Evolutionary conservation across 2,329 filamentous ascomycete species (phyloP).

Genomic region (Alternaria triticina): DNA sequence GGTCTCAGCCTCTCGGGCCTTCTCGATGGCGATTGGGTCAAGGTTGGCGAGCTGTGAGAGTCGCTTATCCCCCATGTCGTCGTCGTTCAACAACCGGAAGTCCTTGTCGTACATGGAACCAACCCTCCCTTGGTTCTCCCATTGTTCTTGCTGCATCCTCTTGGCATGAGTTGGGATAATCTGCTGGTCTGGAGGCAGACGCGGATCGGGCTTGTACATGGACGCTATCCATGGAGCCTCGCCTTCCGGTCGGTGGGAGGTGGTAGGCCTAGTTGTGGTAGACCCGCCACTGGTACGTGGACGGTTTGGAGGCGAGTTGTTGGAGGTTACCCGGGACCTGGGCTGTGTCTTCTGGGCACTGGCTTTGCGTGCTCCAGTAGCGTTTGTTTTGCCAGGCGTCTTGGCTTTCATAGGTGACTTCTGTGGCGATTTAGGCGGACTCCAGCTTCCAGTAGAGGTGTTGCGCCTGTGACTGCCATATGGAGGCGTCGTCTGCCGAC

Average conservation of each 20-base stretch:
- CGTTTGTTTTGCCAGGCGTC: slow-evolving; percentile 44
- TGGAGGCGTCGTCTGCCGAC: slow-evolving; percentile 31
- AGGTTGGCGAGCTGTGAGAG: slow-evolving; percentile 36
- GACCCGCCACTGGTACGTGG: slow-evolving; percentile 69
- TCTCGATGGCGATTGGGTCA: slow-evolving; percentile 37
- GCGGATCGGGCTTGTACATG: slow-evolving; percentile 94
- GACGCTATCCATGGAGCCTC: slow-evolving; percentile 95
- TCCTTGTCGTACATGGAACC: slow-evolving; percentile 86
- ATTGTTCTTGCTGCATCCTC: slow-evolving; percentile 89
- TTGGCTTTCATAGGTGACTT: slow-evolving; percentile 51
- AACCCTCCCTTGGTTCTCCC: slow-evolving; percentile 89
- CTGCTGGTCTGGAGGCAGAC: slow-evolving; percentile 92
- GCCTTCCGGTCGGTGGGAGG: slow-evolving; percentile 80
- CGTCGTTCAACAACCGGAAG: slow-evolving; percentile 78
- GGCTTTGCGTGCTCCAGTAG: slow-evolving; percentile 42
- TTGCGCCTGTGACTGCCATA: slow-evolving; percentile 29
- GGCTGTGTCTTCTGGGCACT: slow-evolving; percentile 38
- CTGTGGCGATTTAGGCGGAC: slow-evolving; percentile 37
- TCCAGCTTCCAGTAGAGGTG: slow-evolving; percentile 30
- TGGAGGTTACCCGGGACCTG: slow-evolving; percentile 44
- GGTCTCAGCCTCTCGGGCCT: slow-evolving; percentile 31
- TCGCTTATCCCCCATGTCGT: slow-evolving; percentile 55
- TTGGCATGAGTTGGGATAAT: slow-evolving; percentile 93
- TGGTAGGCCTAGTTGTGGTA: slow-evolving; percentile 57
- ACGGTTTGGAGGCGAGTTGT: slow-evolving; percentile 56